Evolutionary conservation across 2,329 filamentous ascomycete species (phyloP), one percentile per base, ranked within the genome.

Genomic region (Phialemonium atrogriseum): DNA sequence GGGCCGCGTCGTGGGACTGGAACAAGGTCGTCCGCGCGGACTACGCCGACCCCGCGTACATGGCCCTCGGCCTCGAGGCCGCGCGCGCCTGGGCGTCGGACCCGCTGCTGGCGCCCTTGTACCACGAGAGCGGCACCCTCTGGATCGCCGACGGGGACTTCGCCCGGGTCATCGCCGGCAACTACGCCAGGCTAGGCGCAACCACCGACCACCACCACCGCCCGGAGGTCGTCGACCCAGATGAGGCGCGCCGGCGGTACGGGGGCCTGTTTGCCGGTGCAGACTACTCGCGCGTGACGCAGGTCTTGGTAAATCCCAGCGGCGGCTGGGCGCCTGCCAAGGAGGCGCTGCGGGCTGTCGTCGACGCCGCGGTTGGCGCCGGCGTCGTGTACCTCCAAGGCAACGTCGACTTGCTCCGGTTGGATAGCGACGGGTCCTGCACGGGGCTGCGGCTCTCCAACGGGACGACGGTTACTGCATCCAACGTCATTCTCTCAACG

Each of bases 11-110:
- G 0, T 80, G 74, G 62, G 80, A 85, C 56, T 77, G 77, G 68
- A 84, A 81, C 59, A 84, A 83, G 53, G 76, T 81, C 17, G 66
- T 84, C 11, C 74, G 79, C 35, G 74, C 77, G 28, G 79, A 84
- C 51, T 84, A 84, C 55, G 64, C 71, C 34, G 73, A 80, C 43
- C 55, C 71, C 2, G 52, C 75, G 10, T 84, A 84, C 59, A 76
- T 71, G 51, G 54, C 66, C 30, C 62, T 84, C 13, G 80, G 71
- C 0, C 63, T 82, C 17, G 77, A 84, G 54, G 73, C 80, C 0
- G 73, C 79, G 45, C 68, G 76, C 31, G 54, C 72, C 1, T 84
- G 77, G 63, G 64, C 64, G 33, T 56, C 52, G 1, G 69, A 77
- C 32, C 68, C 73, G 1, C 57, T 78, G 3, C 73, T 70, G 58